These are phyloP conservation scores for Tolypocladium ophioglossoides DNA, from an alignment of 2,329 filamentous ascomycete species.

Conservation along the genomic window DNA sequence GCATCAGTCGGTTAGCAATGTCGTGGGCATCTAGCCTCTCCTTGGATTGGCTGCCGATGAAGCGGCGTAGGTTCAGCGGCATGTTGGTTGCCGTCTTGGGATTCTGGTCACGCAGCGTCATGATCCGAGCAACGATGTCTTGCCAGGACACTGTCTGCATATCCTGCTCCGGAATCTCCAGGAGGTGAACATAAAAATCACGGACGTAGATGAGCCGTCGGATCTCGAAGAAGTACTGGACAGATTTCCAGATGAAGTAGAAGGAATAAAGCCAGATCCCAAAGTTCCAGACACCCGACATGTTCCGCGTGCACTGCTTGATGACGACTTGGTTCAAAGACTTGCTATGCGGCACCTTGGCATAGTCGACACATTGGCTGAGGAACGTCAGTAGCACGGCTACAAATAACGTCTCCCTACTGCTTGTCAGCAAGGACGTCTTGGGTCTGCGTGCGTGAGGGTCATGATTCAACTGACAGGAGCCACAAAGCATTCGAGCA, in stretches of 20 bases:
- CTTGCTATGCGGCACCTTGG: slow-evolving; percentile 56
- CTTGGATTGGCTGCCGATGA: slow-evolving; percentile 75
- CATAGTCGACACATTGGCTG: slow-evolving; percentile 77
- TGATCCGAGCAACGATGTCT: slow-evolving; percentile 75
- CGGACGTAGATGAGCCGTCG: slow-evolving; percentile 66
- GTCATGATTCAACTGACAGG: slow-evolving; percentile 40
- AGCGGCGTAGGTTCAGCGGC: slow-evolving; percentile 39
- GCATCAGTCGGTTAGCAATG: slow-evolving; percentile 94
- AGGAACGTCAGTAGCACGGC: slow-evolving; percentile 75
- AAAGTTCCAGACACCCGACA: slow-evolving; percentile 67
- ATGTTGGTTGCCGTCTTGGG: slow-evolving; percentile 60
- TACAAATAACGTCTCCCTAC: slow-evolving; percentile 69
- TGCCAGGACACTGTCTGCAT: slow-evolving; percentile 96
- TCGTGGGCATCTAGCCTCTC: slow-evolving; percentile 92
- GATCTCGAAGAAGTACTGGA: slow-evolving; percentile 64
- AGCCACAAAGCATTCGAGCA: slow-evolving; percentile 62
- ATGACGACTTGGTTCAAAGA: slow-evolving; percentile 46
- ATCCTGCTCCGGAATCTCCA: slow-evolving; percentile 72
- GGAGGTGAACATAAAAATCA: slow-evolving; percentile 73
- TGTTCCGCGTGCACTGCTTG: slow-evolving; percentile 62
- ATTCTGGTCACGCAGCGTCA: slow-evolving; percentile 75
- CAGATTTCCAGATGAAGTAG: slow-evolving; percentile 72
- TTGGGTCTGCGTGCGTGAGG: background rate
- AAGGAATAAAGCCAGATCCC: slow-evolving; percentile 77
- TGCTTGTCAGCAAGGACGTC: slow-evolving; percentile 1